Evolutionary conservation across 768 basidiomycete genomes (phyloP).

Genomic region (Pleurotus pulmonarius): DNA sequence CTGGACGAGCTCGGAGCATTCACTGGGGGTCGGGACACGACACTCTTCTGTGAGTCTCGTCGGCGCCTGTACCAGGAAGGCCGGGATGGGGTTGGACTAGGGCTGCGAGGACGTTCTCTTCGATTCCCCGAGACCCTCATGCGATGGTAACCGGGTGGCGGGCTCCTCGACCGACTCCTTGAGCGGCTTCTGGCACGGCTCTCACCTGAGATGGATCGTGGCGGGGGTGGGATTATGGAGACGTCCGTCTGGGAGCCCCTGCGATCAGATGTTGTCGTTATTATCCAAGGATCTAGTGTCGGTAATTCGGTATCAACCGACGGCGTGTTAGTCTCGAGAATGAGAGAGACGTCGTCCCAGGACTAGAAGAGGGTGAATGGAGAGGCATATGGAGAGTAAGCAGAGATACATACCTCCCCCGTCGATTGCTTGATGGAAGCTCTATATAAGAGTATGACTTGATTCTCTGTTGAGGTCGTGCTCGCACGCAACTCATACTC

Average conservation of each 20-base stretch:
- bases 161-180: not conserved
- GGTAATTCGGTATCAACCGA: slow-evolving; percentile 17
- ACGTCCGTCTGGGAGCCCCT: not conserved
- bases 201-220: too few relatives aligned
- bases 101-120: not conserved
- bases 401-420: slow-evolving; percentile 28
- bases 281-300: slow-evolving; percentile 1
- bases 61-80: too few relatives aligned
- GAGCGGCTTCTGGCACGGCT: not conserved
- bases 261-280: not conserved
- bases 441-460: slow-evolving; percentile 33
- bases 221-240: too few relatives aligned
- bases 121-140: not conserved
- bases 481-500: slow-evolving; percentile 36
- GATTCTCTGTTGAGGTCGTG: slow-evolving; percentile 27
- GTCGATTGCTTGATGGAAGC: slow-evolving; percentile 33
- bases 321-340: slow-evolving; percentile 18
- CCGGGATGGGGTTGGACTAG: not conserved
- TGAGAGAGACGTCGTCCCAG: slow-evolving; percentile 17
- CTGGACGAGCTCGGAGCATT: too few relatives aligned
- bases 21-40: too few relatives aligned
- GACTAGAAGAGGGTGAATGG: slow-evolving; percentile 9
- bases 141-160: not conserved
- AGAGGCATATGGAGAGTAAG: not conserved
- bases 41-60: too few relatives aligned